phyloP scores from a whole-genome alignment of 2,329 filamentous ascomycete species.

The Dryadomyces quercus-mongolicae region DNA sequence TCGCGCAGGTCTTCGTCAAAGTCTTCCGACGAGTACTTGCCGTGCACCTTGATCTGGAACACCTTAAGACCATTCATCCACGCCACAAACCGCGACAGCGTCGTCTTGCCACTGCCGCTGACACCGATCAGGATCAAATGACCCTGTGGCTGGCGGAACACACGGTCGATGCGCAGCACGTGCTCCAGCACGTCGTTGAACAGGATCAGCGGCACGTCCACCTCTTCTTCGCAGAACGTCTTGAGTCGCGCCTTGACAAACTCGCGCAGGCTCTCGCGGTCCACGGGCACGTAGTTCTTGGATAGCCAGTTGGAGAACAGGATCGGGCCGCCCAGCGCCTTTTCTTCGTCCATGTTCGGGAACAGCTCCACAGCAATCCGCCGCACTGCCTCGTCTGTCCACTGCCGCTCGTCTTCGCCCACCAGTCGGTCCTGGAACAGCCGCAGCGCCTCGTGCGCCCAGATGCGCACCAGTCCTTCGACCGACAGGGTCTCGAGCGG shows the following conservation, averaged over 20 bases:
- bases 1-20: slow-evolving; percentile 96
- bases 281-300: slow-evolving; percentile 95
- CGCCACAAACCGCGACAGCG: slow-evolving; percentile 90
- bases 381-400: slow-evolving; percentile 82
- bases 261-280: slow-evolving; percentile 86
- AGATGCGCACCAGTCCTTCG: slow-evolving; percentile 90
- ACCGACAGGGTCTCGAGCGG: slow-evolving; percentile 79
- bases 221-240: slow-evolving; percentile 98
- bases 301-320: slow-evolving; percentile 99
- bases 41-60: slow-evolving; percentile 99
- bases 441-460: slow-evolving; percentile 92
- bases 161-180: slow-evolving; percentile 92
- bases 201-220: slow-evolving; percentile 95
- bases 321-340: slow-evolving; percentile 84
- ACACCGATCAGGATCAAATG: slow-evolving; percentile 98
- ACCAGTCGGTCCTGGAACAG: slow-evolving; percentile 97
- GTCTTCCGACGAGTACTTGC: slow-evolving; percentile 94
- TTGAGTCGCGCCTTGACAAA: slow-evolving; percentile 95
- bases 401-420: slow-evolving; percentile 82
- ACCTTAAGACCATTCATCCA: slow-evolving; percentile 99
- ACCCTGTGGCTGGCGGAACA: slow-evolving; percentile 95
- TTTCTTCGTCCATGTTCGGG: slow-evolving; percentile 84
- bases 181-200: slow-evolving; percentile 99
- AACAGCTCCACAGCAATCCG: slow-evolving; percentile 85
- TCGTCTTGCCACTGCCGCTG: slow-evolving; percentile 97